Conservation (phyloP, 371 early-diverging fungal species). For the Cokeromyces recurvatus region DNA sequence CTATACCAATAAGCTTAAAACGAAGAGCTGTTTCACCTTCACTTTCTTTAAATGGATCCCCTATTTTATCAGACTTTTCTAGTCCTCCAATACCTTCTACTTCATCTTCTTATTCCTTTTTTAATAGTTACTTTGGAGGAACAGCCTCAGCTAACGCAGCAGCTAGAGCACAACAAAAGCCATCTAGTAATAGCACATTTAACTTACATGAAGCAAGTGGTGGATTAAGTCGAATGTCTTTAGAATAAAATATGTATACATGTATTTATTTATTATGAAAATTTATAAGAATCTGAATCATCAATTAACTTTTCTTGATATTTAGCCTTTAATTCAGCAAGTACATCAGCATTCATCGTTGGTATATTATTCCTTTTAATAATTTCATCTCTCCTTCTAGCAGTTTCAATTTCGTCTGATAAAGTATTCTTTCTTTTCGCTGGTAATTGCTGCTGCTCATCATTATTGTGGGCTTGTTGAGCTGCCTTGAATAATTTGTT, state of each 20-base stretch:
- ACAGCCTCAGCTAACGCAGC: slow-evolving; percentile 27
- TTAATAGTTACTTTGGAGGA: too few species aligned
- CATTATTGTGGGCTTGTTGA: too few species aligned
- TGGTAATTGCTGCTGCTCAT: too few species aligned
- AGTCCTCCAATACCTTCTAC: slow-evolving; percentile 41
- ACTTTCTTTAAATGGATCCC: slow-evolving; percentile 36
- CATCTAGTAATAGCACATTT: slow-evolving; percentile 16
- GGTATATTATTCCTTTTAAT: slow-evolving; percentile 11
- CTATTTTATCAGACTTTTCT: slow-evolving; percentile 29
- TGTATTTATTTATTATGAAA: slow-evolving; percentile 14
- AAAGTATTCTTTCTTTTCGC: background rate
- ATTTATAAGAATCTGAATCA: slow-evolving; percentile 25
- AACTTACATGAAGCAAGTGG: slow-evolving; percentile 41
- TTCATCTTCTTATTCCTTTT: too few species aligned
- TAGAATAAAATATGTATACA: slow-evolving; percentile 1
- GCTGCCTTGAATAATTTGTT: background rate
- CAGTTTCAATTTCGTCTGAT: slow-evolving; percentile 11
- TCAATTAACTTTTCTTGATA: slow-evolving; percentile 12
- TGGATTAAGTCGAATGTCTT: slow-evolving; percentile 34
- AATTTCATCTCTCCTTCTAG: slow-evolving; percentile 13
- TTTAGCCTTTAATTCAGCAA: slow-evolving; percentile 21
- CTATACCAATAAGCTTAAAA: slow-evolving; percentile 24
- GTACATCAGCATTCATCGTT: slow-evolving; percentile 1
- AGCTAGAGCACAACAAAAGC: slow-evolving; percentile 28
- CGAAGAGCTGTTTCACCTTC: slow-evolving; percentile 45